Evolutionary conservation across 441 rosid genomes (phyloP), one percentile per base, ranked within the genome.

Genomic region (Erysimum cheiri): DNA sequence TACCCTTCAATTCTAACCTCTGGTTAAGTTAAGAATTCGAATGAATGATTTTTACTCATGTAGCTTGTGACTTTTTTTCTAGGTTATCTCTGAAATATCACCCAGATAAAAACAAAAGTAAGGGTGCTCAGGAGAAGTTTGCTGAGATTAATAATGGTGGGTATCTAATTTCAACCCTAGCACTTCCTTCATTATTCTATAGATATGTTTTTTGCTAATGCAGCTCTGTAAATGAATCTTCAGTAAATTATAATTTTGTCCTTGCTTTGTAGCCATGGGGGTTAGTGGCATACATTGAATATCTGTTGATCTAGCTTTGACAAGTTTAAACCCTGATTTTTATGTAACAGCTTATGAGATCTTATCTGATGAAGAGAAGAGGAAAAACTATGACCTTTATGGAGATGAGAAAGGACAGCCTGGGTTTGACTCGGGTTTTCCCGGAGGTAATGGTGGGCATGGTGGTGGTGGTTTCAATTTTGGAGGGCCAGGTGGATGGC

Each of bases 131-230:
- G 72, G 95, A 76, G 77, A 94, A 89, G 85, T 91, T 91, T 61
- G 74, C 93, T n/a, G 91, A 94, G 85, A 89, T 94, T 48, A 94
- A 94, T 71, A 89, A 94, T 43, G 98, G 97, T 94, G 74, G 4
- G 78, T 58, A 11, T 35, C 61, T 49, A 19, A 15, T 48, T 29
- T 56, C 37, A n/a, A 17, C 61, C 13, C n/a, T 12, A 39, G 40
- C 54, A 39, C 14, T 22, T 15, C 50, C 11, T 7, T 39, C 11
- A 8, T 39, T 4, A 15, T 13, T 31, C 4, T 53, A 11, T 60
- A 56, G 32, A 33, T 13, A 14, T 66, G 8, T 3, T n/a, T 62
- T 17, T 43, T 14, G 24, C 40, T 37, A 19, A 57, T 12, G 13
- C 35, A 29, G 3, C 40, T 12, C 11, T 60, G 47, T 59, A 14